These are phyloP conservation scores for Neonectria faginata DNA, from an alignment of 2,329 filamentous ascomycete genomes.

Conservation along the genomic window DNA sequence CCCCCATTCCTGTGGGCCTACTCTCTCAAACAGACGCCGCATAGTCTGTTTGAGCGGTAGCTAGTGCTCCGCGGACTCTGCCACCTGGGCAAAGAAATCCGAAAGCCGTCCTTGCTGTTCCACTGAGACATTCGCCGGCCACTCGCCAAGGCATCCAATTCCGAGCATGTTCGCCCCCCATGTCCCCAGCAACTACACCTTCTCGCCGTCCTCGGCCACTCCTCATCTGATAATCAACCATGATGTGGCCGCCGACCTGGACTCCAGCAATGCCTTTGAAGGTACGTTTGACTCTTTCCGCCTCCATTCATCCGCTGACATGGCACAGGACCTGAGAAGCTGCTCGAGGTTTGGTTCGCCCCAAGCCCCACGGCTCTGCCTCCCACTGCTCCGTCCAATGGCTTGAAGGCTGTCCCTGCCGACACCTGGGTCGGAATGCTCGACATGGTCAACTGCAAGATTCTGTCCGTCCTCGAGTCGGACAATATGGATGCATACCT, in stretches of 20 bases:
- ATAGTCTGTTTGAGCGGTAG: slow-evolving; percentile 98
- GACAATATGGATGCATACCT: slow-evolving; percentile 97
- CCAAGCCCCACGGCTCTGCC: slow-evolving; percentile 81
- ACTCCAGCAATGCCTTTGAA: slow-evolving; percentile 97
- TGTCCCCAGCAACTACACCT: slow-evolving; percentile 83
- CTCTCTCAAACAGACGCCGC: slow-evolving; percentile 94
- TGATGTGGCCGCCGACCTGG: slow-evolving; percentile 90
- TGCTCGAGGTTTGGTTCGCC: slow-evolving; percentile 98
- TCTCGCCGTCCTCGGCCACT: slow-evolving; percentile 84
- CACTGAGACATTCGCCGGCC: slow-evolving; percentile 16
- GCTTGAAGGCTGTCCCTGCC: slow-evolving; percentile 85
- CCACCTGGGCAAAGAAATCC: slow-evolving; percentile 50
- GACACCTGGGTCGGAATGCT: slow-evolving; percentile 97
- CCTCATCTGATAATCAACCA: slow-evolving; percentile 97
- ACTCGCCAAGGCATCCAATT: slow-evolving; percentile 35
- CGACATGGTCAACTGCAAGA: slow-evolving; percentile 98
- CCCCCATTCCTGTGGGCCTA: slow-evolving; percentile 87
- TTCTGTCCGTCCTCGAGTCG: slow-evolving; percentile 92
- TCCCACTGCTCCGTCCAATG: slow-evolving; percentile 75
- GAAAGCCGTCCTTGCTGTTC: slow-evolving; percentile 7
- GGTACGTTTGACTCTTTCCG: slow-evolving; percentile 59
- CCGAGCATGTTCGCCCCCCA: slow-evolving; percentile 80
- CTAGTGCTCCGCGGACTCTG: slow-evolving; percentile 89
- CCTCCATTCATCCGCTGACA: slow-evolving; percentile 25
- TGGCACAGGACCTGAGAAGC: slow-evolving; percentile 84